Base-by-base conservation (phyloP, 2,329 filamentous ascomycete species). In the Colletotrichum tanaceti region DNA sequence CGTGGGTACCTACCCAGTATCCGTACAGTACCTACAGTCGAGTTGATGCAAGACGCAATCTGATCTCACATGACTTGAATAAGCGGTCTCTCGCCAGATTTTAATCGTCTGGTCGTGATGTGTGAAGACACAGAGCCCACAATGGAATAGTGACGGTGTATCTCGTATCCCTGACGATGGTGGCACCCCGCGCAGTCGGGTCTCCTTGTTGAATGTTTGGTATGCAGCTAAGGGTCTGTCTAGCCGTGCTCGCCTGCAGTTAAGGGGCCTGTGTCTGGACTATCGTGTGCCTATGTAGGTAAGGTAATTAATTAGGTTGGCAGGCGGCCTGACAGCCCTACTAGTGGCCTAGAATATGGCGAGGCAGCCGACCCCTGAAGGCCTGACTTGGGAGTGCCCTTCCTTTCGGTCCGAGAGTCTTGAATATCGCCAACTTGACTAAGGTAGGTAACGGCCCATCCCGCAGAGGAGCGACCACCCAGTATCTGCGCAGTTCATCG, bases 221-320 rank as follows among this genome's bases (percentile, higher is more conserved):
- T 38, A 24, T 66, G 50, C 55, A 54, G 38, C 32, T 13, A 49
- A 52, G 55, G 49, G 49, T 41, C 50, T 38, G 49, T 41, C 50
- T 38, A 60, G 20, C 44, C 43, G 46, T 39, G n/a, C 62, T 61
- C 66, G 54, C 62, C 66, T 68, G 62, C 44, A 65, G 66, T 22
- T 65, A 50, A 52, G 54, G 59, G 65, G 62, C 52, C 65, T 60
- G 50, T 50, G 55, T 58, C 44, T 58, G 10, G 44, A 53, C n/a
- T 20, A 63, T 58, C 38, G 65, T 49, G 41, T 38, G 3, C 7
- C 7, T 35, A n/a, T n/a, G n/a, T n/a, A n/a, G n/a, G n/a, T n/a
- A n/a, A n/a, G n/a, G n/a, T n/a, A n/a, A n/a, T n/a, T n/a, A n/a
- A n/a, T n/a, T n/a, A 54, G 20, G 52, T 50, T 38, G 52, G 28